Conservation (phyloP, 2,329 filamentous ascomycete species). For the Monosporascus sp. region DNA sequence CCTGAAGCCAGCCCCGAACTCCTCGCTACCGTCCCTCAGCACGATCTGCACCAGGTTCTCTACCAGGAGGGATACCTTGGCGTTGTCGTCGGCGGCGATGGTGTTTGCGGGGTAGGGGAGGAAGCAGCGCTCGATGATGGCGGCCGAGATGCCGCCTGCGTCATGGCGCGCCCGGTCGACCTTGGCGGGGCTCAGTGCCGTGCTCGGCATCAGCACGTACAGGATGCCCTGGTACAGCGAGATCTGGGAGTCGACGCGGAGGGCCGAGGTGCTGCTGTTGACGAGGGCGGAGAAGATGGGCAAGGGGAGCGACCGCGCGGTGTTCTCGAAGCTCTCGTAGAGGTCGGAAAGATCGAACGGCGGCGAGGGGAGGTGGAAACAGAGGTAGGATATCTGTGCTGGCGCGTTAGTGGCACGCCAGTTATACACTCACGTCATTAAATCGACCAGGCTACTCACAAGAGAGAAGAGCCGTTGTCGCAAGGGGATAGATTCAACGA, state of each 20-base stretch:
- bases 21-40: constrained; percentile 29
- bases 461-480: constrained; percentile 60
- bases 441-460: constrained; percentile 24
- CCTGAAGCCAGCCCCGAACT: constrained; percentile 31
- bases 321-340: constrained; percentile 52
- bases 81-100: constrained; percentile 59
- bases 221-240: constrained; percentile 40
- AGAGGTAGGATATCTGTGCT: constrained; percentile 37
- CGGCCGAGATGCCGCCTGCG: constrained; percentile 33
- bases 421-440: not conserved
- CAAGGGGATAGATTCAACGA: constrained; percentile 52
- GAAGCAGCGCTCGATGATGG: constrained; percentile 53
- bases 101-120: constrained; percentile 61
- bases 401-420: not conserved
- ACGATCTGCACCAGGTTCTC: constrained; percentile 58
- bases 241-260: constrained; percentile 34
- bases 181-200: constrained; percentile 35
- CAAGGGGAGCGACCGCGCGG: constrained; percentile 53
- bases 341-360: constrained; percentile 44
- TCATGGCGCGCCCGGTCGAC: constrained; percentile 32
- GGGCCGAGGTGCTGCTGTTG: constrained; percentile 31
- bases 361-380: constrained; percentile 38
- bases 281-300: constrained; percentile 52
- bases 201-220: constrained; percentile 38
- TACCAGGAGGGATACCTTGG: constrained; percentile 63